Evolutionary conservation across 2,329 filamentous ascomycete genomes (phyloP).

Genomic region (Alternaria panax): DNA sequence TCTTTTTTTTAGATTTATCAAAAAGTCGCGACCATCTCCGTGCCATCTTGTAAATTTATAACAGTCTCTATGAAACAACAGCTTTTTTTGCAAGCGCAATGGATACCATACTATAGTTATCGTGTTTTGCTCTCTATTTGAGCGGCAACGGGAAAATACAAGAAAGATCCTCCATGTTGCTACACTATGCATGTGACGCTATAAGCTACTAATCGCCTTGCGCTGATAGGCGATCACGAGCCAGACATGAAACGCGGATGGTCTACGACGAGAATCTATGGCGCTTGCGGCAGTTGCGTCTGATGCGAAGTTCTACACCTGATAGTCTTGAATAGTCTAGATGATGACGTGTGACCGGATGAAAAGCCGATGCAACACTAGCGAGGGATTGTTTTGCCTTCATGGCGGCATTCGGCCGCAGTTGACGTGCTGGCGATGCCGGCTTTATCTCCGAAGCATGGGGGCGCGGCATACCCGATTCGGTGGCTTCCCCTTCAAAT

Average conservation of each 20-base stretch:
- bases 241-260: background rate
- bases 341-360: background rate
- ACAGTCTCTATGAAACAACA: background rate
- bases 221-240: background rate
- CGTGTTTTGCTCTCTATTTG: background rate
- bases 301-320: background rate
- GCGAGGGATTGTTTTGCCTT: background rate
- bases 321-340: background rate
- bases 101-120: background rate
- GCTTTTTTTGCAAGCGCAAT: background rate
- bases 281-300: background rate
- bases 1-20: background rate
- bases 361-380: background rate
- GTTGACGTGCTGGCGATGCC: conserved; percentile 14
- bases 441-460: conserved; percentile 27
- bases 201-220: background rate
- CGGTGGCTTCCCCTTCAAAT: conserved; percentile 35
- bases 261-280: background rate
- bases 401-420: conserved; percentile 1
- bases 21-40: background rate
- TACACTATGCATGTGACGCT: background rate
- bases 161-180: background rate
- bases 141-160: background rate
- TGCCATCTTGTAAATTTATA: background rate
- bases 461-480: conserved; percentile 24